Evolutionary conservation across 2,329 filamentous ascomycete species (phyloP).

Genomic region (Diaporthe amygdali): DNA sequence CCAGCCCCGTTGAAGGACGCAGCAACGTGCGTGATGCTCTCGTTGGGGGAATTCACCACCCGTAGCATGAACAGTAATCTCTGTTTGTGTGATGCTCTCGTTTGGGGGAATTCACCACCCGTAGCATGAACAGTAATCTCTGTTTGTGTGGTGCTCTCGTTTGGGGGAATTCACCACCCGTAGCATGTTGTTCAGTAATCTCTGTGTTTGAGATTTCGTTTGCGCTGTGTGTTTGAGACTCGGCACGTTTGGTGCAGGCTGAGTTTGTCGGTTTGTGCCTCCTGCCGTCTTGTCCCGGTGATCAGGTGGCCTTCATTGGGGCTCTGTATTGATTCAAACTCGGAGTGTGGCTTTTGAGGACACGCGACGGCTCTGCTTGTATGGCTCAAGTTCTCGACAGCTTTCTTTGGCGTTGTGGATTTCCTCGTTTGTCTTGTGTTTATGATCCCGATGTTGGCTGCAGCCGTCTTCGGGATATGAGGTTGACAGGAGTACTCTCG

Average conservation of each 20-base stretch:
- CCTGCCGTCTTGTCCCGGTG: neutral
- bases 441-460: neutral
- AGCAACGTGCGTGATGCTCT: neutral
- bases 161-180: too few relatives aligned
- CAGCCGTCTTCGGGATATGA: neutral
- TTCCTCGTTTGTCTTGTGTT: neutral
- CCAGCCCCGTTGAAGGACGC: neutral
- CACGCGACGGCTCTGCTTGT: neutral
- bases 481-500: conserved; percentile 8
- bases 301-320: neutral
- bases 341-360: neutral
- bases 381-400: neutral
- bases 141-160: neutral
- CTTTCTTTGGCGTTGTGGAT: neutral
- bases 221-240: neutral
- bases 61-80: too few relatives aligned
- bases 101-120: too few relatives aligned
- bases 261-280: neutral
- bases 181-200: too few relatives aligned
- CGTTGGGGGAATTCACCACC: too few relatives aligned
- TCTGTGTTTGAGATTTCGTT: neutral
- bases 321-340: neutral
- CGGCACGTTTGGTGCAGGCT: neutral
- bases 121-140: too few relatives aligned
- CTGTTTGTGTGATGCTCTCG: neutral